These are phyloP conservation scores for Rhododendron molle DNA, from an alignment of 148 eudicot genomes.

Conservation along the genomic window DNA sequence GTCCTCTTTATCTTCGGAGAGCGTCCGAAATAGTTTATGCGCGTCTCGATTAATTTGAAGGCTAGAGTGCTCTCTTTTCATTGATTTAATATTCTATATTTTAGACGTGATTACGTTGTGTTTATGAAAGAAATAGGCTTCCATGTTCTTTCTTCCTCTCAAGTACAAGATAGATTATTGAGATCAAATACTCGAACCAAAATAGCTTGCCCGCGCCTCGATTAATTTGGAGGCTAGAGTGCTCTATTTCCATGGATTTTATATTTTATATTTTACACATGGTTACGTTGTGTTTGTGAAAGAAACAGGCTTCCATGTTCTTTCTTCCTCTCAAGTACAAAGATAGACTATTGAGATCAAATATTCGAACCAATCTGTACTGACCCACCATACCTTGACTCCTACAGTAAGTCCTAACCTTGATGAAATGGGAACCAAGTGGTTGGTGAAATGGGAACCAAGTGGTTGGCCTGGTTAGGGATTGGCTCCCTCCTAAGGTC, in stretches of 20 bases:
- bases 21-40: not conserved
- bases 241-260: not conserved
- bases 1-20: not conserved
- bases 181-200: not conserved
- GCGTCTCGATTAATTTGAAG: not conserved
- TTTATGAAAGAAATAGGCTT: not conserved
- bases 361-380: not conserved
- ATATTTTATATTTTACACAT: not conserved
- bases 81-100: not conserved
- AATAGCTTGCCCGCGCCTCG: not conserved
- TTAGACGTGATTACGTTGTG: not conserved
- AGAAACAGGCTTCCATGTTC: not conserved
- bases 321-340: not conserved
- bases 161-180: not conserved
- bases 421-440: not conserved
- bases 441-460: not conserved
- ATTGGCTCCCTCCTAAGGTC: too few species aligned
- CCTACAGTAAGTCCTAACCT: not conserved
- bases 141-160: not conserved
- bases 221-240: not conserved
- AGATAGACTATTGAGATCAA: not conserved
- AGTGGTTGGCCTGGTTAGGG: too few species aligned
- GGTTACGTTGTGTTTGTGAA: not conserved
- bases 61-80: not conserved
- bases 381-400: not conserved